Evolutionary conservation across 139 green algal genomes (phyloP).

Genomic region (Tetraselmis striata): DNA sequence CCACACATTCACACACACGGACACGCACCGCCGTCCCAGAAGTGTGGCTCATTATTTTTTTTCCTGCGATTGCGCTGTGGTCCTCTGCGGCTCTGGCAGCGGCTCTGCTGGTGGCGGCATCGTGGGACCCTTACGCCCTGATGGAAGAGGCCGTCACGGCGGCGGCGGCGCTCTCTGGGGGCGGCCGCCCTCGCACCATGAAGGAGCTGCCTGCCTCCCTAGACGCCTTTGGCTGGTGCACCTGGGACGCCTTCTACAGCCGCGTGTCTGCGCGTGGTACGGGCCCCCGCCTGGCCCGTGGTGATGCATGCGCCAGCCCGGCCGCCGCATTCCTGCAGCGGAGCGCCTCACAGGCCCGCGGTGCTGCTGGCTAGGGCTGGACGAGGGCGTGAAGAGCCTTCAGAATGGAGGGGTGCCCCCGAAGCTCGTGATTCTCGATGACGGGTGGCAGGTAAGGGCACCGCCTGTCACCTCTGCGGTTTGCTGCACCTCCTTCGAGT

Average conservation of each 20-base stretch:
- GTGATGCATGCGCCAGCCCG: too few relatives aligned
- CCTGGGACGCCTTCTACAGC: constrained; percentile 97
- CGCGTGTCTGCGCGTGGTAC: constrained; percentile 57
- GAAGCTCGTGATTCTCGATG: constrained; percentile 49
- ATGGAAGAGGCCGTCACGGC: constrained; percentile 50
- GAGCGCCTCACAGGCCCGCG: too few relatives aligned
- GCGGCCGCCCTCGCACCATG: constrained; percentile 38
- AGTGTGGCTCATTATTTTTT: too few relatives aligned
- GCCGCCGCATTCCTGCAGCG: too few relatives aligned
- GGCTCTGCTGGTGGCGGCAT: constrained; percentile 28
- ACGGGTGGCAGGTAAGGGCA: constrained; percentile 39
- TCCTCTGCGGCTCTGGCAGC: too few relatives aligned
- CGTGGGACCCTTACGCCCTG: constrained; percentile 47
- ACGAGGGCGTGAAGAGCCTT: constrained; percentile 14
- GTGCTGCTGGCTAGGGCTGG: too few relatives aligned
- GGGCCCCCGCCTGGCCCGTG: too few relatives aligned
- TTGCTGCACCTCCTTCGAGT: too few relatives aligned
- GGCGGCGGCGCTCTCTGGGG: constrained; percentile 62
- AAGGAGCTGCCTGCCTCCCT: constrained; percentile 71
- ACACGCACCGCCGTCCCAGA: too few relatives aligned
- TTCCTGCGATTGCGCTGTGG: too few relatives aligned
- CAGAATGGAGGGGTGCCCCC: constrained; percentile 23
- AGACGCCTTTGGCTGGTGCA: constrained; percentile 94
- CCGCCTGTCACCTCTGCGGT: too few relatives aligned
- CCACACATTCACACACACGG: too few relatives aligned